These are phyloP conservation scores for Aphanocladium album DNA, from an alignment of 2,329 filamentous ascomycete species.

Conservation along the genomic window DNA sequence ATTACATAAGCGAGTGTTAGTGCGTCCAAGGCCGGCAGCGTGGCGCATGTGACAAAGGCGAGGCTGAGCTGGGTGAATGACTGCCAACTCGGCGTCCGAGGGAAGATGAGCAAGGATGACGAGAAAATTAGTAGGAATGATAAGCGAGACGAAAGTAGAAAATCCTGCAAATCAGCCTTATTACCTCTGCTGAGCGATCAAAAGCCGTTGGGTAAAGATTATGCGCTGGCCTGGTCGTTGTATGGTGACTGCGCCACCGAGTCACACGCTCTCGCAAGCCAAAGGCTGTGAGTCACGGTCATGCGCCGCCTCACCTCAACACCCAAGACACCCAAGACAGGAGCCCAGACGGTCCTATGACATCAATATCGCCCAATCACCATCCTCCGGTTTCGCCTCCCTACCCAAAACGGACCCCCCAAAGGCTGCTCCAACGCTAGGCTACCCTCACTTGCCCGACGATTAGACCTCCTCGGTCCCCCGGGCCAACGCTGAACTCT, in stretches of 20 bases:
- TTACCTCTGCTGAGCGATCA: background rate
- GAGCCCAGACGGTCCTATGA: constrained; percentile 17
- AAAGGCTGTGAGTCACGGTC: constrained; percentile 21
- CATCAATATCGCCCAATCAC: constrained; percentile 20
- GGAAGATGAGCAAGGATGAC: background rate
- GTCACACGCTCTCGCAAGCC: constrained; percentile 7
- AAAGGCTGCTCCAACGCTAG: background rate
- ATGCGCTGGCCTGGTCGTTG: background rate
- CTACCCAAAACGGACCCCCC: background rate
- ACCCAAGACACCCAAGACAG: background rate
- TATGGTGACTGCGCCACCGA: constrained; percentile 12
- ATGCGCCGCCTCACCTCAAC: constrained; percentile 17
- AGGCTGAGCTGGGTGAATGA: background rate
- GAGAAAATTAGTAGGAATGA: background rate
- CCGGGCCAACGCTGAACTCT: background rate
- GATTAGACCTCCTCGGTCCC: background rate
- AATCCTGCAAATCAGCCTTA: background rate
- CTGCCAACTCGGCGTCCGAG: background rate
- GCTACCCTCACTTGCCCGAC: too few relatives aligned
- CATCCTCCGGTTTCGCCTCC: constrained; percentile 12
- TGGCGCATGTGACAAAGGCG: constrained; percentile 6
- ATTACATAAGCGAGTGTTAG: constrained; percentile 1
- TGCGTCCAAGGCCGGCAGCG: background rate
- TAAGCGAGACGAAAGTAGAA: background rate
- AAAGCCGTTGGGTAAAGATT: background rate